Conservation (phyloP, 768 basidiomycete genomes). For the Mycena pura region DNA sequence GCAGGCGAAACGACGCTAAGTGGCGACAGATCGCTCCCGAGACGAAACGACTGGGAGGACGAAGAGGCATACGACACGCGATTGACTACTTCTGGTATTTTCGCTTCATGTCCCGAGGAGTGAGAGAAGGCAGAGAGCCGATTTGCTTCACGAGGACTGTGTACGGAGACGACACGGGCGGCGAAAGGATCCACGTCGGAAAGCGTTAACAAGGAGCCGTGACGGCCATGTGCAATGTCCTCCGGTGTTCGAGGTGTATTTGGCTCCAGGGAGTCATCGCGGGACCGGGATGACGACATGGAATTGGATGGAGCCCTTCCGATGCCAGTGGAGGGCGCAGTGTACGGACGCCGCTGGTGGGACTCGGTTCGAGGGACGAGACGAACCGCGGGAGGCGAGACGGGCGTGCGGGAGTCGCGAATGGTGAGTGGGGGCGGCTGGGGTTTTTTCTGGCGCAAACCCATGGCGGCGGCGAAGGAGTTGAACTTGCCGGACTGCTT, state of each 20-base stretch:
- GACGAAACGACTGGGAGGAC: constrained; percentile 58
- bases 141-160: constrained; percentile 50
- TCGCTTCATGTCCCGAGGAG: constrained; percentile 53
- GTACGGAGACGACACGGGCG: constrained; percentile 52
- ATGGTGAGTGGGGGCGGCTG: constrained; percentile 52
- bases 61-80: constrained; percentile 64
- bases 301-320: constrained; percentile 60
- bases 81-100: constrained; percentile 48
- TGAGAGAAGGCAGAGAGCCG: constrained; percentile 62
- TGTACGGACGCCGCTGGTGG: constrained; percentile 20
- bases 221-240: constrained; percentile 41
- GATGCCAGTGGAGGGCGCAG: constrained; percentile 33
- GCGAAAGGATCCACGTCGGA: constrained; percentile 74
- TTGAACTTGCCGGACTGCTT: constrained; percentile 54
- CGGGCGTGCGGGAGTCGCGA: constrained; percentile 45
- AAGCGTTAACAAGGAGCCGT: constrained; percentile 65
- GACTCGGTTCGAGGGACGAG: constrained; percentile 23
- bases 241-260: constrained; percentile 56
- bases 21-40: constrained; percentile 38
- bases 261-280: constrained; percentile 60
- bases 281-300: constrained; percentile 62
- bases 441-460: constrained; percentile 68
- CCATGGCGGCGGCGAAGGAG: constrained; percentile 65
- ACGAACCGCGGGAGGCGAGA: constrained; percentile 16
- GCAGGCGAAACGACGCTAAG: constrained; percentile 18